phyloP scores from a whole-genome alignment of 2,329 filamentous ascomycete genomes.

The Tolypocladium tundrense region DNA sequence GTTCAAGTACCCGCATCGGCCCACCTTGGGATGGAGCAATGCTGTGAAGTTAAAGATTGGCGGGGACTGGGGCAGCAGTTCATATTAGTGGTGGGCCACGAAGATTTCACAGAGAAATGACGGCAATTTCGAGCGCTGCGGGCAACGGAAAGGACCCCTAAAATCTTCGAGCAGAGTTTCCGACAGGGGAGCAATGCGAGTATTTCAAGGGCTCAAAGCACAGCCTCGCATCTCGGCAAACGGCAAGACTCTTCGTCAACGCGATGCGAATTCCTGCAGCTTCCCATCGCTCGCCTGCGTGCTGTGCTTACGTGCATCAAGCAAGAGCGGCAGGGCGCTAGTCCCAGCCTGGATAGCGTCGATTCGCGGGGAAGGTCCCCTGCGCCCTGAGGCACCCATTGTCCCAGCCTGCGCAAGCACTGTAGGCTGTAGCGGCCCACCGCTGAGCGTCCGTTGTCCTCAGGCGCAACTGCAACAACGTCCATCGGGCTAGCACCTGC shows the following conservation, averaged over 20 bases:
- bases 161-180: neutral
- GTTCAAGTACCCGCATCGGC: neutral
- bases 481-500: neutral
- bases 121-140: neutral
- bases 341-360: neutral
- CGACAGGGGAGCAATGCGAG: no score
- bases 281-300: no score
- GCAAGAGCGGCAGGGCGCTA: conserved; percentile 1
- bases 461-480: neutral
- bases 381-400: neutral
- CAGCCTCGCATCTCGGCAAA: neutral
- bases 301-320: neutral
- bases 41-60: neutral
- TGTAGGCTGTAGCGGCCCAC: neutral
- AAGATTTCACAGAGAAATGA: neutral
- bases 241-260: no score
- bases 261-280: neutral
- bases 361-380: neutral
- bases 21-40: neutral
- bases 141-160: neutral
- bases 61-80: neutral
- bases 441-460: neutral
- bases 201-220: neutral
- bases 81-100: neutral
- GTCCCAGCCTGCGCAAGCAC: neutral